These are phyloP conservation scores for Aspergillus sp. DNA, from an alignment of 2,329 filamentous ascomycete genomes.

Conservation along the genomic window DNA sequence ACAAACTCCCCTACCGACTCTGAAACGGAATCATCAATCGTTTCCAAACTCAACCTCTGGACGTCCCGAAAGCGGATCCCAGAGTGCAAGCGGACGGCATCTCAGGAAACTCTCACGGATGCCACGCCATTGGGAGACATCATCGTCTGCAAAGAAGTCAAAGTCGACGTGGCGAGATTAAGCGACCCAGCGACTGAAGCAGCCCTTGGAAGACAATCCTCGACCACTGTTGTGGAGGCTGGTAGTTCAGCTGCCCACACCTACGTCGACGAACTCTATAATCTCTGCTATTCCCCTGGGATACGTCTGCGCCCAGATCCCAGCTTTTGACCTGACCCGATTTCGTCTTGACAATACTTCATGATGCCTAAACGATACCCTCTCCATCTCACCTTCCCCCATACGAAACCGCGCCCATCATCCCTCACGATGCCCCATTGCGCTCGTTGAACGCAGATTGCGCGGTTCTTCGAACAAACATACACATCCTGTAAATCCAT, in stretches of 20 bases:
- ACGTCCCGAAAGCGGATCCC: slow-evolving; percentile 13
- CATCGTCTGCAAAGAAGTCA: slow-evolving; percentile 63
- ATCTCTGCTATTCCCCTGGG: slow-evolving; percentile 32
- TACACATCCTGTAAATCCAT: not conserved
- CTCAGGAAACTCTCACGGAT: slow-evolving; percentile 25
- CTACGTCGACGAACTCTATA: slow-evolving; percentile 50
- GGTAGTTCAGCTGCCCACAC: slow-evolving; percentile 32
- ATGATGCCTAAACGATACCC: not conserved
- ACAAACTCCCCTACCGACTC: slow-evolving; percentile 26
- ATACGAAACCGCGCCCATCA: too few species aligned
- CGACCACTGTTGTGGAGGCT: slow-evolving; percentile 25
- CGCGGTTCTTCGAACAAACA: not conserved
- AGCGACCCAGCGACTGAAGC: slow-evolving; percentile 22
- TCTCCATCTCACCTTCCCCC: not conserved
- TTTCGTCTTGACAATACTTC: too few species aligned
- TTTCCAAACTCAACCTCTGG: slow-evolving; percentile 25
- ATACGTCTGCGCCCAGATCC: slow-evolving; percentile 28
- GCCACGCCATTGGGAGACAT: slow-evolving; percentile 52
- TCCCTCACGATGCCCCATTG: not conserved
- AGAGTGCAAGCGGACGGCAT: not conserved
- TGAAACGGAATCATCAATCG: slow-evolving; percentile 21
- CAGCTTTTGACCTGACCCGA: slow-evolving; percentile 10
- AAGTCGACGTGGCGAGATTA: slow-evolving; percentile 48
- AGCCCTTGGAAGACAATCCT: slow-evolving; percentile 19
- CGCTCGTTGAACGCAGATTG: not conserved